Evolutionary conservation across 2,329 filamentous ascomycete species (phyloP), one percentile per base, ranked within the genome.

Genomic region (Curvularia verruculosa): DNA sequence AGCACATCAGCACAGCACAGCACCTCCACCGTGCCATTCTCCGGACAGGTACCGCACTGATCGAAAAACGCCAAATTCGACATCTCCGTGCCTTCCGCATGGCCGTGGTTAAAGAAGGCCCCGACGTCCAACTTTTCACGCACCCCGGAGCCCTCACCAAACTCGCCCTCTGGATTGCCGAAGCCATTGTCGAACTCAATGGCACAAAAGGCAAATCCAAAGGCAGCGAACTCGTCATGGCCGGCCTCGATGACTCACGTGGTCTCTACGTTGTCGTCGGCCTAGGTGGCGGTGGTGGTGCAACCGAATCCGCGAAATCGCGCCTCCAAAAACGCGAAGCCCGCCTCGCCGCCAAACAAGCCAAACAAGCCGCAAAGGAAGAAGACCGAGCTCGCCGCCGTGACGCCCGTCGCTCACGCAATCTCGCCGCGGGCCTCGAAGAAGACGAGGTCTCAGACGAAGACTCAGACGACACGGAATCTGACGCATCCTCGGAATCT

Each of bases 81-180:
- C 92, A 97, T 74, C 82, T 99, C 15, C 87, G 92, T 46, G 90
- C 94, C 0, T 99, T 98, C 75, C 90, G 95, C 48, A 92, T 99
- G 84, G 96, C 91, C 31, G 90, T 98, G 3, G 92, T 99, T 67
- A 96, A 96, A 73, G 95, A 98, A 70, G 92, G 94, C 0, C 92
- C 93, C 0, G 95, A 98, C 67, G 89, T 96, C 0, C 80, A 85
- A n/a, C 84, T 98, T 10, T 99, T 99, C 78, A 92, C 89, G 0
- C 94, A 98, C 70, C 93, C 95, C 0, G 91, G 93, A 5, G 95
- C 95, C 1, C 80, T 99, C 23, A 96, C 93, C 2, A 97, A 98
- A 76, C 84, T 99, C 13, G 93, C 94, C 0, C 83, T 96, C 3
- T 99, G 95, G 95, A 86, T 99, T 40, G 91, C 90, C 44, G 94